A percentile compares a stretch with the other conserved stretches of the same genome.
phyloP scores from a whole-genome alignment of 805 yeast species.

The Ascoidea rubescens region DNA sequence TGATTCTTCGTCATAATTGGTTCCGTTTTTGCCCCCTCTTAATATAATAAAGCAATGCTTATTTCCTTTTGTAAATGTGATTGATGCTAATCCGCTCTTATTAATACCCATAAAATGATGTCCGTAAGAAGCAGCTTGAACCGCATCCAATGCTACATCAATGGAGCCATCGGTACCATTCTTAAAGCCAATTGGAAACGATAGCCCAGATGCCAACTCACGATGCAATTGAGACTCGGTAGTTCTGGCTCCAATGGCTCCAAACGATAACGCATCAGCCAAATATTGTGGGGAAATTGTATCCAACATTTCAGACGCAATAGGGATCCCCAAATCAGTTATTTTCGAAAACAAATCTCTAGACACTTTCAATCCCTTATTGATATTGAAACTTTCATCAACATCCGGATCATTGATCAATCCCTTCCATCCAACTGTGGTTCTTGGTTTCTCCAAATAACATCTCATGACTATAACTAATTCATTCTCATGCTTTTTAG shows the following conservation, averaged over 20 bases:
- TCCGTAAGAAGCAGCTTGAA: slow-evolving; percentile 77
- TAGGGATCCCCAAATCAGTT: slow-evolving; percentile 72
- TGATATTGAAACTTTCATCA: slow-evolving; percentile 83
- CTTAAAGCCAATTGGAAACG: slow-evolving; percentile 98
- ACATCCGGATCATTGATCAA: slow-evolving; percentile 93
- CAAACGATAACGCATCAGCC: slow-evolving; percentile 80
- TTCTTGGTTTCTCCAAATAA: slow-evolving; percentile 94
- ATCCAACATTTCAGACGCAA: slow-evolving; percentile 96
- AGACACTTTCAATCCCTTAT: slow-evolving; percentile 82
- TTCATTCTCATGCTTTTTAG: slow-evolving; percentile 63
- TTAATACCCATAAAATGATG: slow-evolving; percentile 98
- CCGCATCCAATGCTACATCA: slow-evolving; percentile 89
- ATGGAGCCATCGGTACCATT: slow-evolving; percentile 96
- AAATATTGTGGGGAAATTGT: slow-evolving; percentile 95
- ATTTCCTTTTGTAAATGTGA: slow-evolving; percentile 92
- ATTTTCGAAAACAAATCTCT: slow-evolving; percentile 75
- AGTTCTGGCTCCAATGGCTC: slow-evolving; percentile 98
- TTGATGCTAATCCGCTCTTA: slow-evolving; percentile 93
- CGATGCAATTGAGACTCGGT: slow-evolving; percentile 97
- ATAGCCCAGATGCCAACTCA: slow-evolving; percentile 91
- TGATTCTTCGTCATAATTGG: slow-evolving; percentile 79
- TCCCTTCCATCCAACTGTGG: slow-evolving; percentile 99
- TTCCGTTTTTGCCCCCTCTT: slow-evolving; percentile 91
- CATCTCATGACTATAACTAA: slow-evolving; percentile 91
- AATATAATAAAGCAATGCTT: slow-evolving; percentile 86